Conservation (phyloP, 768 basidiomycete genomes). For the Panus rudis region DNA sequence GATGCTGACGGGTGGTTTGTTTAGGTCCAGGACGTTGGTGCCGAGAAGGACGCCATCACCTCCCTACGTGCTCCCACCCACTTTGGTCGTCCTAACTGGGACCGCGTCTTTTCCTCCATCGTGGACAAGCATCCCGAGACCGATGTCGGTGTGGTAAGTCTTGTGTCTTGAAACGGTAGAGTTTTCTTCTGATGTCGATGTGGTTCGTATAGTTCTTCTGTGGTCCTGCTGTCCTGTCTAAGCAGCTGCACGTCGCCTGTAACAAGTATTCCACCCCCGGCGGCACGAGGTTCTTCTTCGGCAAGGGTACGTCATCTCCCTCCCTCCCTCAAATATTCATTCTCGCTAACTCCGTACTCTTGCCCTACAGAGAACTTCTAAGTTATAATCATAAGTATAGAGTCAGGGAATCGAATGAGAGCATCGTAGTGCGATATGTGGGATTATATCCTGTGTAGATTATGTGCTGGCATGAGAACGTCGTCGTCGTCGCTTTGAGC, state of each 20-base stretch:
- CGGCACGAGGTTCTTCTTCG: slow-evolving; percentile 84
- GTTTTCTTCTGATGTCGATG: slow-evolving; percentile 1
- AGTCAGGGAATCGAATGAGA: not conserved
- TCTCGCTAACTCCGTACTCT: not conserved
- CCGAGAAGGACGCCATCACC: slow-evolving; percentile 89
- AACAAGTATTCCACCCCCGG: slow-evolving; percentile 70
- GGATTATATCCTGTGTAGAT: too few species aligned
- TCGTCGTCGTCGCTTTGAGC: too few species aligned
- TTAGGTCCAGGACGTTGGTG: slow-evolving; percentile 83
- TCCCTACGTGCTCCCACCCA: slow-evolving; percentile 86
- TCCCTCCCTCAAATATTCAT: not conserved
- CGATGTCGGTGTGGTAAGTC: slow-evolving; percentile 78
- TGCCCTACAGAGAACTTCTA: slow-evolving; percentile 27
- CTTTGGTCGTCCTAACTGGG: slow-evolving; percentile 87
- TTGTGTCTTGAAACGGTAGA: not conserved
- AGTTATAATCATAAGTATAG: not conserved
- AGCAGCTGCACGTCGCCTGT: slow-evolving; percentile 64
- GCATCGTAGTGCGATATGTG: too few species aligned
- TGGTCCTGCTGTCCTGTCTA: slow-evolving; percentile 69
- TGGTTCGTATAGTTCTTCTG: slow-evolving; percentile 64
- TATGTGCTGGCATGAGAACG: too few species aligned
- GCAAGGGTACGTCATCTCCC: slow-evolving; percentile 57
- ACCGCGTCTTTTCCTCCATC: slow-evolving; percentile 65
- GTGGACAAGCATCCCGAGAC: slow-evolving; percentile 80
- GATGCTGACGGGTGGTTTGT: slow-evolving; percentile 5